phyloP scores from a whole-genome alignment of 2,329 filamentous ascomycete species.

The Aspergillus carbonarius region DNA sequence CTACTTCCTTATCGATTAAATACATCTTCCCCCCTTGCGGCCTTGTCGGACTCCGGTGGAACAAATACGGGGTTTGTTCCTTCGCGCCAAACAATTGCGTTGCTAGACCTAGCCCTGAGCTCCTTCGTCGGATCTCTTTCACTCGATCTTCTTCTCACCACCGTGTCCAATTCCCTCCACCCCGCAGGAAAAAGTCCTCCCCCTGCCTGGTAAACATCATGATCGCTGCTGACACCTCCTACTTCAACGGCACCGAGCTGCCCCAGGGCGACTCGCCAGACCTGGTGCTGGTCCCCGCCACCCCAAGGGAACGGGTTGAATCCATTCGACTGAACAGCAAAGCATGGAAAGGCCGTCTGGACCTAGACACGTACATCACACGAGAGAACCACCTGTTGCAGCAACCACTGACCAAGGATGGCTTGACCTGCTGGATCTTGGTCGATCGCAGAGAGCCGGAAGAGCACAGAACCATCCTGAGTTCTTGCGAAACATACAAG shows the following conservation, averaged over 20 bases:
- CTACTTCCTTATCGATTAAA: not conserved
- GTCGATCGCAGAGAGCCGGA: conserved; percentile 47
- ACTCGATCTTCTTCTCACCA: not conserved
- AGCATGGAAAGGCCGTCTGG: conserved; percentile 59
- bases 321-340: conserved; percentile 55
- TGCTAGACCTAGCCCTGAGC: not conserved
- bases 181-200: not conserved
- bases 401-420: conserved; percentile 55
- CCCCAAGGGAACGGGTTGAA: conserved; percentile 52
- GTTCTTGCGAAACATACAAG: conserved; percentile 57
- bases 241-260: conserved; percentile 29
- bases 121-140: not conserved
- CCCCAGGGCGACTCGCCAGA: conserved; percentile 52
- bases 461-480: conserved; percentile 49
- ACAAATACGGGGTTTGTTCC: not conserved
- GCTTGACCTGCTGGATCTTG: conserved; percentile 61
- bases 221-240: conserved; percentile 35
- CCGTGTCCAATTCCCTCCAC: not conserved
- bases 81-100: not conserved
- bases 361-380: conserved; percentile 55
- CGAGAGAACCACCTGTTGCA: conserved; percentile 55
- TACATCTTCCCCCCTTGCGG: not conserved
- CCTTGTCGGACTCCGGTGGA: not conserved
- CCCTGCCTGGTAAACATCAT: conserved; percentile 23
- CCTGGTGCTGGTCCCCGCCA: conserved; percentile 56